Percentiles rank a stretch among this genome's conserved stretches.
Evolutionary conservation across 2,329 filamentous ascomycete genomes (phyloP).

Genomic region (Neospermospora avenae): DNA sequence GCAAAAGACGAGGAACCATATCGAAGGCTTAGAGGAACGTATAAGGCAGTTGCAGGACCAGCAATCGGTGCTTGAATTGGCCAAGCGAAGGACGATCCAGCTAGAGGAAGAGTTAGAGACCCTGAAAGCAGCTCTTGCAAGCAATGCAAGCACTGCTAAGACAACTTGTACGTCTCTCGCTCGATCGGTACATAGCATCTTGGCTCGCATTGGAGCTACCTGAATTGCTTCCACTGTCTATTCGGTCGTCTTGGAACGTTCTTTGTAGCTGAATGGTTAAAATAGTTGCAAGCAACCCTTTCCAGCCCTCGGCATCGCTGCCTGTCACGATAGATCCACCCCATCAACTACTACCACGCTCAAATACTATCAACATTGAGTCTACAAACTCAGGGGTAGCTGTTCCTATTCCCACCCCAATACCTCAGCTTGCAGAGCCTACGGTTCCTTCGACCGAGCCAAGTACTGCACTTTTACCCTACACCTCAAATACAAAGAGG

Average conservation of each 20-base stretch:
- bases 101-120: background rate
- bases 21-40: background rate
- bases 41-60: background rate
- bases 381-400: background rate
- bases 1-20: background rate
- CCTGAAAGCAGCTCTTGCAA: background rate
- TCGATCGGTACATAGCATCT: background rate
- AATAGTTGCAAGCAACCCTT: background rate
- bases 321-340: background rate
- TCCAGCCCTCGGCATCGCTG: background rate
- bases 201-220: too few relatives aligned
- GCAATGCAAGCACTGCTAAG: background rate
- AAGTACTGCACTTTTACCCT: background rate
- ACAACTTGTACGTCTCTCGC: background rate
- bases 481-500: background rate
- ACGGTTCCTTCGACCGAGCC: background rate
- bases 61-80: background rate
- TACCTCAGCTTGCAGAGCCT: background rate
- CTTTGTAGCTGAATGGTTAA: background rate
- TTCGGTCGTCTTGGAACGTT: background rate
- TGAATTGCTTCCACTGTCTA: background rate
- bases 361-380: background rate
- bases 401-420: background rate
- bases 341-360: background rate
- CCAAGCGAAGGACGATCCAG: background rate